phyloP scores from a whole-genome alignment of 768 basidiomycete genomes.

The Boletales sp. region DNA sequence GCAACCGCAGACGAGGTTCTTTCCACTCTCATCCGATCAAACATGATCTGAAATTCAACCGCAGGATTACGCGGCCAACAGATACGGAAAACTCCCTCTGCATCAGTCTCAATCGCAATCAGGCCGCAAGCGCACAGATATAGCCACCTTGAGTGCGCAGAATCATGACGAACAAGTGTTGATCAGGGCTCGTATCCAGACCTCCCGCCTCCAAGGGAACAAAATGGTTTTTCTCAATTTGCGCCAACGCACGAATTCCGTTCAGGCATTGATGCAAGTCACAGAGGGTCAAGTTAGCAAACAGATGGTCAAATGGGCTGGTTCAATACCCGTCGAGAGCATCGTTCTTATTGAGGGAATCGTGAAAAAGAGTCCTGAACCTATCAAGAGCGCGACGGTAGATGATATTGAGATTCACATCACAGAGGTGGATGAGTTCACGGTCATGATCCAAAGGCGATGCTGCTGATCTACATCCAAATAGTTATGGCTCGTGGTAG shows the following conservation, averaged over 20 bases:
- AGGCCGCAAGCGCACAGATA: constrained; percentile 55
- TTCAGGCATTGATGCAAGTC: constrained; percentile 80
- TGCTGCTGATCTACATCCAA: neutral
- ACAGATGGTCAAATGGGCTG: constrained; percentile 96
- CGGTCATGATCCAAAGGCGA: neutral
- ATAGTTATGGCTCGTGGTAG: constrained; percentile 80
- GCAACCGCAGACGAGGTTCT: constrained; percentile 56
- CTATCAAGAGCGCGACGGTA: constrained; percentile 89
- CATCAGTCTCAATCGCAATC: constrained; percentile 87
- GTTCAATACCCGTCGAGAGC: constrained; percentile 73
- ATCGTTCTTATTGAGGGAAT: constrained; percentile 88
- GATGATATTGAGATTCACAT: constrained; percentile 86
- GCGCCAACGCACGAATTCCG: constrained; percentile 80
- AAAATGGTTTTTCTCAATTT: constrained; percentile 95
- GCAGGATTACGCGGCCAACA: constrained; percentile 73
- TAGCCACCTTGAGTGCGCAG: constrained; percentile 57
- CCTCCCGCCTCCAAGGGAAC: constrained; percentile 85
- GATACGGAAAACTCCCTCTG: constrained; percentile 85
- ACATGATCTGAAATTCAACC: constrained; percentile 2
- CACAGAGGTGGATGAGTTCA: constrained; percentile 52
- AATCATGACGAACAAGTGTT: constrained; percentile 73
- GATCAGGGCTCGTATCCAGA: constrained; percentile 88
- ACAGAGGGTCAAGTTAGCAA: constrained; percentile 80
- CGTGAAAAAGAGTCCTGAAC: constrained; percentile 73
- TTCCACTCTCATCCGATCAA: constrained; percentile 32